These are phyloP conservation scores for Silene latifolia DNA, from an alignment of 148 eudicot genomes.

Conservation along the genomic window DNA sequence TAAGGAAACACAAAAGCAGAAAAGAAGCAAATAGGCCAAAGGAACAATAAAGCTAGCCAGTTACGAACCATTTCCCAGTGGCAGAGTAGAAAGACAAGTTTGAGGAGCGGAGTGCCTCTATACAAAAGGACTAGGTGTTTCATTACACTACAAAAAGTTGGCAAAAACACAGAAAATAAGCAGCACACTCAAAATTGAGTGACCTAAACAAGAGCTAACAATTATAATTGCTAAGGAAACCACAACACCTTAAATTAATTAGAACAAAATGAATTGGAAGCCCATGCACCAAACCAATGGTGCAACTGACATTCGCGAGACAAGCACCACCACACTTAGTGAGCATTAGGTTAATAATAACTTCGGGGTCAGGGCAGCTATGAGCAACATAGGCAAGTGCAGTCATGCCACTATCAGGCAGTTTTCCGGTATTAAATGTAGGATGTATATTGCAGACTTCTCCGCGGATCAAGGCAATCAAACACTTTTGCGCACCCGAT, in stretches of 20 bases:
- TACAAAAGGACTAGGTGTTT: neutral
- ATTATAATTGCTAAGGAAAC: neutral
- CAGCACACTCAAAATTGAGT: no score
- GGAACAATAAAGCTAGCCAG: no score
- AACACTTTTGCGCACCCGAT: no score
- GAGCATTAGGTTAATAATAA: neutral
- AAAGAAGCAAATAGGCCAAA: neutral
- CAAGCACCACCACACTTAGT: neutral
- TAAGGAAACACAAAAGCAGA: neutral
- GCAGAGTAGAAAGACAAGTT: no score
- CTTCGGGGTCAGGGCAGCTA: neutral
- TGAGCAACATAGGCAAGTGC: constrained; percentile 4
- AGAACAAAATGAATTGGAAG: neutral
- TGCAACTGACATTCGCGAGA: neutral
- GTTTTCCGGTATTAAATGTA: neutral
- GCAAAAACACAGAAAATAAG: neutral
- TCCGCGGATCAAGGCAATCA: no score
- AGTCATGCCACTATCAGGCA: neutral
- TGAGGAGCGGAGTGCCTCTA: neutral
- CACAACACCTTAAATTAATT: neutral
- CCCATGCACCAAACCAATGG: neutral
- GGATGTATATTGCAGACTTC: neutral
- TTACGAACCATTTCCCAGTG: no score
- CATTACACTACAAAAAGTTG: neutral
- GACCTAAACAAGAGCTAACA: neutral